phyloP scores from a whole-genome alignment of 2,329 filamentous ascomycete genomes.

The Dactylellina leptospora region DNA sequence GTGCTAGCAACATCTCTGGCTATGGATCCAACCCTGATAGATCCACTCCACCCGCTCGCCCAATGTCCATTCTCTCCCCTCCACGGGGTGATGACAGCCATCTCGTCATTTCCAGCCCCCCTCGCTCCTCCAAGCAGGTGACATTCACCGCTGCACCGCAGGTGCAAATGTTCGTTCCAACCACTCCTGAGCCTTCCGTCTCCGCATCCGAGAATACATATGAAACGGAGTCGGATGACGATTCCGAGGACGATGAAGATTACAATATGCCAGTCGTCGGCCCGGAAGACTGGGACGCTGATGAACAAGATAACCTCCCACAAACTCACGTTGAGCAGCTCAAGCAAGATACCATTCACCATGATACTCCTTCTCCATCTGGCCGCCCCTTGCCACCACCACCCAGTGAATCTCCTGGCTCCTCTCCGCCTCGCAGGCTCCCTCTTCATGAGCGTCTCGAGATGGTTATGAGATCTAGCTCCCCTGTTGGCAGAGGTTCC shows the following conservation, averaged over 20 bases:
- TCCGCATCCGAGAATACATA: slow-evolving; percentile 92
- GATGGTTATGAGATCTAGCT: slow-evolving; percentile 72
- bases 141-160: slow-evolving; percentile 94
- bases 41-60: slow-evolving; percentile 55
- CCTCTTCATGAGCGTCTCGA: slow-evolving; percentile 54
- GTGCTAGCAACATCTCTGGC: slow-evolving; percentile 61
- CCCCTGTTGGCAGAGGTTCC: slow-evolving; percentile 64
- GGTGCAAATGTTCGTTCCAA: slow-evolving; percentile 98
- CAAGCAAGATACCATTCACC: slow-evolving; percentile 22
- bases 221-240: slow-evolving; percentile 73
- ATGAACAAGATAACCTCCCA: slow-evolving; percentile 62
- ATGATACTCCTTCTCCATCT: slow-evolving; percentile 35
- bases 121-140: slow-evolving; percentile 92
- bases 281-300: slow-evolving; percentile 81
- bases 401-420: slow-evolving; percentile 62
- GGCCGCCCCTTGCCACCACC: slow-evolving; percentile 86
- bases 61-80: slow-evolving; percentile 56
- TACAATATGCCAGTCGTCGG: slow-evolving; percentile 95
- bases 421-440: slow-evolving; percentile 46
- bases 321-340: slow-evolving; percentile 72
- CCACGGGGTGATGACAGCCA: slow-evolving; percentile 54
- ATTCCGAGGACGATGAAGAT: slow-evolving; percentile 64
- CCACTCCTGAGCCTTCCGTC: slow-evolving; percentile 92
- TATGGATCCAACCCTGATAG: slow-evolving; percentile 58
- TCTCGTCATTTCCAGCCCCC: slow-evolving; percentile 70